phyloP scores from a whole-genome alignment of 305 asterid genomes.

The Vinca major region DNA sequence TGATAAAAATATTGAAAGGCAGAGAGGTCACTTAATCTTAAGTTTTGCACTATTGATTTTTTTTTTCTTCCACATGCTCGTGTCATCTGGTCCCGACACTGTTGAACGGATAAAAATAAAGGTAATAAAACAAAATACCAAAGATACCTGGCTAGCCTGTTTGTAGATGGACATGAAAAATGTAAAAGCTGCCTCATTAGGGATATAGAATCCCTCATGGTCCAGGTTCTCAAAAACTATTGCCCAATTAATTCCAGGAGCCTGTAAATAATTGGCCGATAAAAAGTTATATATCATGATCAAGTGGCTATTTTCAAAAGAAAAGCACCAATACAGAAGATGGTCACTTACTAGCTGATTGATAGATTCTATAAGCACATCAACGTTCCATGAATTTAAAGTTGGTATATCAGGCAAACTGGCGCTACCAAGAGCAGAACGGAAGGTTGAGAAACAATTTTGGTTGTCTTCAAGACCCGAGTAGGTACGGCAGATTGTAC shows the following conservation, averaged over 20 bases:
- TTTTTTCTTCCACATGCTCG: background rate
- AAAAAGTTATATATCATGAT: background rate
- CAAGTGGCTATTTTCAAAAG: background rate
- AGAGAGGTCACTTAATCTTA: background rate
- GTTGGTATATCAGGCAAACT: conserved; percentile 38
- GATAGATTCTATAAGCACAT: conserved; percentile 77
- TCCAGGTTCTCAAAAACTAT: conserved; percentile 77
- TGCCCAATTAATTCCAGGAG: conserved; percentile 72
- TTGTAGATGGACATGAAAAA: conserved; percentile 74
- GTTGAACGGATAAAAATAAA: background rate
- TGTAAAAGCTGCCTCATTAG: conserved; percentile 73
- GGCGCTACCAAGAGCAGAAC: conserved; percentile 60
- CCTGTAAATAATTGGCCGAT: conserved; percentile 31
- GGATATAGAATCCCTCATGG: conserved; percentile 78
- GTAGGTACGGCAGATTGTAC: conserved; percentile 59
- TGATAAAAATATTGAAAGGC: background rate
- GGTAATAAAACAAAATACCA: background rate
- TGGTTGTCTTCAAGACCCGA: conserved; percentile 69
- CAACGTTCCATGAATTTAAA: conserved; percentile 62
- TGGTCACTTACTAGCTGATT: conserved; percentile 68
- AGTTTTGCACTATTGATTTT: background rate
- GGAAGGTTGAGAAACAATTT: conserved; percentile 60
- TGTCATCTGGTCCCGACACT: background rate
- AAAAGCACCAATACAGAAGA: background rate
- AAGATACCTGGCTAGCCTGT: conserved; percentile 69